Evolutionary conservation across 2,329 filamentous ascomycete species (phyloP), one percentile per base, ranked within the genome.

Genomic region (Monosporascus sp.): DNA sequence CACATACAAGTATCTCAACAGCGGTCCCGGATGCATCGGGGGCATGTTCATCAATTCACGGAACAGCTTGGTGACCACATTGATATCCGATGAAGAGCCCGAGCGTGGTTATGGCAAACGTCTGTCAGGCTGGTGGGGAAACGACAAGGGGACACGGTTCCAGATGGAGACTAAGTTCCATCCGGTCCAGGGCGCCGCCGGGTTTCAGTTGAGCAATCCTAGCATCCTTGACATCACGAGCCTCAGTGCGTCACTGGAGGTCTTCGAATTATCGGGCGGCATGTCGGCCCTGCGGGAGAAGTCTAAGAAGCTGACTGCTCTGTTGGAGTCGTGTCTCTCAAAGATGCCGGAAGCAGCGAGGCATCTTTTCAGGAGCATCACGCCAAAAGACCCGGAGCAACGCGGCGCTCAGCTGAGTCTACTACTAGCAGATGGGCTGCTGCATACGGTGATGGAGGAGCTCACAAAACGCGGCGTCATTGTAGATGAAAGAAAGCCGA

Each of bases 1-100:
- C 66, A 86, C 81, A 54, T 93, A 93, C 74, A 93, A 93, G 68
- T 93, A 92, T 67, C 77, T 93, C 55, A 92, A 91, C 65, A 79
- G 82, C 49, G 89, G 89, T 0, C 88, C 89, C 0, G 88, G 89
- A 6, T 81, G 82, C 22, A 90, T 90, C 58, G 88, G 82, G 18
- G 87, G 84, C 0, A 69, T 88, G 22, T 93, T 91, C 63, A 82
- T 93, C 22, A 87, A 92, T 65, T 79, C 87, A 55, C 76, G 73
- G 35, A 84, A 89, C 63, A 80, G 81, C 44, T 63, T 66, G n/a
- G 68, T 71, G 45, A 62, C 67, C 24, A 66, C 63, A 6, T 52
- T 56, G 14, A 62, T 65, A 48, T 62, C 63, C 6, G 69, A 69
- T 50, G 62, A 65, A n/a, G 59, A 61, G 41, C 64, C 69, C 39